Evolutionary conservation across 164 flowering plant species (phyloP).

Genomic region (Aristolochia fimbriata): DNA sequence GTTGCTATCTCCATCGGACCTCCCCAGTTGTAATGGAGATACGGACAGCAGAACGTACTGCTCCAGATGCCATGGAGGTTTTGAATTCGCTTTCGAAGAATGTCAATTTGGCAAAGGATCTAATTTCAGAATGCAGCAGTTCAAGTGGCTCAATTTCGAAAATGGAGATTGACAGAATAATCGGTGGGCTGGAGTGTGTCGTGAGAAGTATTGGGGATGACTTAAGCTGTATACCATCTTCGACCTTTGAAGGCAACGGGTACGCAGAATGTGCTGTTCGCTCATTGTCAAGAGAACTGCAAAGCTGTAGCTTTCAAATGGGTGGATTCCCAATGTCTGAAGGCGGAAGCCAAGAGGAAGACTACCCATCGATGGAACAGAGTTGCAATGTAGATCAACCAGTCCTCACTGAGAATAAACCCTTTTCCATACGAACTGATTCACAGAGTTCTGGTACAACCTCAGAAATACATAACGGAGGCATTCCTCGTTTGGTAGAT

Average conservation of each 20-base stretch:
- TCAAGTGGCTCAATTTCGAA: conserved; percentile 9
- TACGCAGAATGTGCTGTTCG: conserved; percentile 39
- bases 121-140: conserved; percentile 18
- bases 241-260: conserved; percentile 28
- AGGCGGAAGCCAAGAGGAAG: conserved; percentile 5
- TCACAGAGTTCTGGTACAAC: conserved; percentile 13
- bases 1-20: conserved; percentile 47
- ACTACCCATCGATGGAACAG: conserved; percentile 2
- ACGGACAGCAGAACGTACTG: conserved; percentile 19
- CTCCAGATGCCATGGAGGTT: conserved; percentile 29
- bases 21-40: conserved; percentile 47
- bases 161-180: conserved; percentile 20
- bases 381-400: conserved; percentile 6
- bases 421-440: conserved; percentile 27
- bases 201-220: conserved; percentile 36
- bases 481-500: conserved; percentile 12
- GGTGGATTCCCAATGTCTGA: conserved; percentile 8
- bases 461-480: background rate
- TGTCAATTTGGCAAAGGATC: conserved; percentile 31
- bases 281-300: conserved; percentile 53
- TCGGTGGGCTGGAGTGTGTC: conserved; percentile 31
- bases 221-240: conserved; percentile 39
- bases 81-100: conserved; percentile 33
- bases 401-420: conserved; percentile 27
- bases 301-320: conserved; percentile 21